Evolutionary conservation across 257 asterid species (phyloP).

Genomic region (Nemophila menziesii): DNA sequence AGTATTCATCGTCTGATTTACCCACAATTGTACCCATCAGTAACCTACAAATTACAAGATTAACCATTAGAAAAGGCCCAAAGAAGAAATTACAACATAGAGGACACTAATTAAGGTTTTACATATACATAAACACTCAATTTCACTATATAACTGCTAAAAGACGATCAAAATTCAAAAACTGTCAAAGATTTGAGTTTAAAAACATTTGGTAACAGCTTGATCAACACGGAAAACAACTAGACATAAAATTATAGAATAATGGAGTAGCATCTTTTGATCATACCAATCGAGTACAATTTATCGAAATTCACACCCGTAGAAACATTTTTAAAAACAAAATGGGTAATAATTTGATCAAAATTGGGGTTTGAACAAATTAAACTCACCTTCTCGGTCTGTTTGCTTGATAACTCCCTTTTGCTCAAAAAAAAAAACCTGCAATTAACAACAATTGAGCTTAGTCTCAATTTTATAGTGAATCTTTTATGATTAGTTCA

Average conservation of each 20-base stretch:
- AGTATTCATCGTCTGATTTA: slow-evolving; percentile 72
- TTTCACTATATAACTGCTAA: not conserved
- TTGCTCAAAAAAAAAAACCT: too few relatives aligned
- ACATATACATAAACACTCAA: not conserved
- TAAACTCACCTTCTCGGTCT: too few relatives aligned
- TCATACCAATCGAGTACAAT: not conserved
- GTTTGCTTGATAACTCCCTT: too few relatives aligned
- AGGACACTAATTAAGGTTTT: not conserved
- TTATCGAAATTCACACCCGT: not conserved
- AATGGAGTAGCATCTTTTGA: not conserved
- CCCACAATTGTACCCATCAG: slow-evolving; percentile 31
- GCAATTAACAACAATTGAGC: too few relatives aligned
- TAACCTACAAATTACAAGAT: slow-evolving; percentile 1
- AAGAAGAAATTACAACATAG: not conserved
- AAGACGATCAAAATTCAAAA: not conserved
- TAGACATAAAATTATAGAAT: not conserved
- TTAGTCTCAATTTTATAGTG: too few relatives aligned
- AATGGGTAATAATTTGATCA: too few relatives aligned
- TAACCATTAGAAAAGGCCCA: too few relatives aligned
- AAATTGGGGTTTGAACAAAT: too few relatives aligned
- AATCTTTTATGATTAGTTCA: too few relatives aligned
- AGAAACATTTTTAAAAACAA: too few relatives aligned
- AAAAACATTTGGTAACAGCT: not conserved
- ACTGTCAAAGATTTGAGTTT: not conserved
- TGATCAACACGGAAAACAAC: not conserved